These are phyloP conservation scores for Trichoderma hamatum DNA, from an alignment of 2,329 filamentous ascomycete species.

Conservation along the genomic window DNA sequence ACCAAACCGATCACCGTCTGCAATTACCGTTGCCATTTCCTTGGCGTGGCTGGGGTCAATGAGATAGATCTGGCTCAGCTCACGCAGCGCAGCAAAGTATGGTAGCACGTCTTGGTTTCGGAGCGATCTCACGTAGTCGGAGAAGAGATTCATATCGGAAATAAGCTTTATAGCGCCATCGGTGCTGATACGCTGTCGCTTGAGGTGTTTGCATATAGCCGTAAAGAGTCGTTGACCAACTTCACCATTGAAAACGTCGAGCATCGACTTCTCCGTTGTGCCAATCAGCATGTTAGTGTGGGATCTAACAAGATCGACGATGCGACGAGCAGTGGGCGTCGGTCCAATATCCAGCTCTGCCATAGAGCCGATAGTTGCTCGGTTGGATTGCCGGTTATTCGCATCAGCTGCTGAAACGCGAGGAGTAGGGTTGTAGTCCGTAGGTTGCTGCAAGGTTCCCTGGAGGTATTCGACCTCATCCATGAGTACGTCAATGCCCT, in stretches of 20 bases:
- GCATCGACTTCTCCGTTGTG: constrained; percentile 95
- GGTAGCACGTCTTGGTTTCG: constrained; percentile 80
- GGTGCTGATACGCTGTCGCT: constrained; percentile 89
- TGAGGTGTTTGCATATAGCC: constrained; percentile 93
- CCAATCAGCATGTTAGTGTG: constrained; percentile 93
- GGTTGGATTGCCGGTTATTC: constrained; percentile 16
- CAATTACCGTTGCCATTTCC: constrained; percentile 93
- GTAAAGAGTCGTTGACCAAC: constrained; percentile 91
- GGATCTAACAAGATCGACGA: constrained; percentile 82
- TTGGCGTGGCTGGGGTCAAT: constrained; percentile 84
- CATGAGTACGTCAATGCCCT: constrained; percentile 97
- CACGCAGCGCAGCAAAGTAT: constrained; percentile 89
- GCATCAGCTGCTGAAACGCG: constrained; percentile 24
- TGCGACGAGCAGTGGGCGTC: constrained; percentile 74
- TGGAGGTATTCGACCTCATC: constrained; percentile 96
- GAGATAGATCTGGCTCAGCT: constrained; percentile 93
- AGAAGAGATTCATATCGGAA: constrained; percentile 94
- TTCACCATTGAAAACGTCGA: constrained; percentile 98
- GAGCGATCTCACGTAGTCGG: constrained; percentile 78
- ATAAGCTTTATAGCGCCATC: constrained; percentile 91
- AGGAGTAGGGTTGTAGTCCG: constrained; percentile 81
- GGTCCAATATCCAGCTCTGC: constrained; percentile 61
- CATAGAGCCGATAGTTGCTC: constrained; percentile 31
- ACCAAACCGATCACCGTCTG: constrained; percentile 84
- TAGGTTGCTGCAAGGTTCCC: constrained; percentile 80